A percentile compares a stretch with the other conserved stretches of the same genome.
These are phyloP conservation scores for Verruconis gallopava DNA, from an alignment of 2,329 filamentous ascomycete species.

Conservation along the genomic window DNA sequence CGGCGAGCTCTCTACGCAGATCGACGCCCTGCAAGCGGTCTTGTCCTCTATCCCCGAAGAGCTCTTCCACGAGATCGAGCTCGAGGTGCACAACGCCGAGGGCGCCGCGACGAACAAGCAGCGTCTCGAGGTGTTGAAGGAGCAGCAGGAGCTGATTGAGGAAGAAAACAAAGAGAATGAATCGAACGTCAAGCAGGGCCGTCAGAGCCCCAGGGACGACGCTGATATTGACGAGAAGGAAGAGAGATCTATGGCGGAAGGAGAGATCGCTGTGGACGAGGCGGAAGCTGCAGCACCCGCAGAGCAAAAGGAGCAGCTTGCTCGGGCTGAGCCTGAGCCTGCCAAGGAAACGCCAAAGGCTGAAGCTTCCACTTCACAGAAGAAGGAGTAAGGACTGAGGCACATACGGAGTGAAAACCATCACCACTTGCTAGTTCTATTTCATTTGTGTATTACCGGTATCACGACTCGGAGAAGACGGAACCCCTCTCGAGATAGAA, in stretches of 20 bases:
- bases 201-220: constrained; percentile 58
- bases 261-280: background rate
- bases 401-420: background rate
- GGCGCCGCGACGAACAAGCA: constrained; percentile 98
- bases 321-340: background rate
- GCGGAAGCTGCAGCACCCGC: background rate
- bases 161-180: constrained; percentile 92
- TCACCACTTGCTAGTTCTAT: constrained; percentile 1
- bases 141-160: constrained; percentile 95
- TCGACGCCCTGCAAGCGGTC: constrained; percentile 85
- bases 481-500: too few species aligned
- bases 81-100: constrained; percentile 93
- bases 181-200: constrained; percentile 41
- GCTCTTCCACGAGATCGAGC: constrained; percentile 97
- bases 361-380: background rate
- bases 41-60: constrained; percentile 93
- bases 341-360: background rate
- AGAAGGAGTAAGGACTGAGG: background rate
- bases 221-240: constrained; percentile 95
- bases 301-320: too few species aligned
- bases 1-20: constrained; percentile 71
- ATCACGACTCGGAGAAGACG: too few species aligned
- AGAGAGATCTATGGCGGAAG: constrained; percentile 28
- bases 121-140: constrained; percentile 91
- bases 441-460: too few species aligned